Base-by-base conservation (phyloP, 805 yeast genomes). In the Hanseniaspora nectarophila region DNA sequence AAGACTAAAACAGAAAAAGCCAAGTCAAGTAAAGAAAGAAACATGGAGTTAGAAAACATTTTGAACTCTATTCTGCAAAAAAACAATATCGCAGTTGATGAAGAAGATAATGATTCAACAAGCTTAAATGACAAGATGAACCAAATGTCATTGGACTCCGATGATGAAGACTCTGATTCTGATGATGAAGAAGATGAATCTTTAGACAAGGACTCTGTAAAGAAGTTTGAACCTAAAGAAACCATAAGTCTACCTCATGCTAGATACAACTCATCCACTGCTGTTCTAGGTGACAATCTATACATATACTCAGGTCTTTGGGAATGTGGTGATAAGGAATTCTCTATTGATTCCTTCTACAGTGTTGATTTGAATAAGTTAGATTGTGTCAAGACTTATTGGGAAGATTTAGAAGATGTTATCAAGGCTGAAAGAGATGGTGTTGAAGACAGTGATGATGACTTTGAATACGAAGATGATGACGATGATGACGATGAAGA, bases 271-370 rank as follows among this genome's bases (percentile, higher is more conserved):
- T 80, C 95, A 3, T 69, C 89, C 2, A 77, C 87, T 4, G 81
- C 94, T 54, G 95, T 90, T 1, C 78, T 83, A 35, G 95, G 84
- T 59, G 97, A 90, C 62, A 75, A 74, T 0, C 70, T 88, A 54
- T 90, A 80, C 66, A 82, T 92, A 9, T 88, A 76, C 62, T 95
- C 97, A 23, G 98, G 97, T 59, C 77, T 81, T 40, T 90, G 82
- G 80, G 97, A 92, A 64, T 69, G 75, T 29, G 95, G 89, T 4
- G 97, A 92, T 48, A 81, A 76, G 55, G 98, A 90, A 64, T 85
- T 75, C 63, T 76, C 78, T 39, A 73, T 92, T 59, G 95, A 90
- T 63, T 82, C 95, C 8, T 76, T 90, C 64, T 92, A 90, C 61
- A 74, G 89, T 26, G 72, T 92, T 44, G 96, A 92, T 67, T 70